Evolutionary conservation across 176 grass and related monocot species (phyloP).

Genomic region (Oryza glaberrima): DNA sequence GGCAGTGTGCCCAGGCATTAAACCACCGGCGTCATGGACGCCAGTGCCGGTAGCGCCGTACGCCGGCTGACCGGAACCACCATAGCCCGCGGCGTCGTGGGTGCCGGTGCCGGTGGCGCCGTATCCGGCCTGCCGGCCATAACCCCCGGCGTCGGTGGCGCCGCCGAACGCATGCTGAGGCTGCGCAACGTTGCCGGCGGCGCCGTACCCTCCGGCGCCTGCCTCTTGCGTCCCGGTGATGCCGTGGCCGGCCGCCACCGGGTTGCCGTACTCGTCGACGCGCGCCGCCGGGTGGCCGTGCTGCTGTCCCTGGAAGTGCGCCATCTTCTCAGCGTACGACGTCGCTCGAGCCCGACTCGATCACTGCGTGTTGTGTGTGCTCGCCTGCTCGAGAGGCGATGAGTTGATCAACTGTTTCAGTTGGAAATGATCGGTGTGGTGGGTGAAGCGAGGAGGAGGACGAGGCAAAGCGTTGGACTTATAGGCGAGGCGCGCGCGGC

Average conservation of each 20-base stretch:
- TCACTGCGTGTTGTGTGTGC: no score
- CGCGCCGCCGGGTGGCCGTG: conserved; percentile 6
- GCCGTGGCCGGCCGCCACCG: neutral
- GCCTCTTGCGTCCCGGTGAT: neutral
- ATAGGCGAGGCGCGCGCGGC: no score
- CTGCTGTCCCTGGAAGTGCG: neutral
- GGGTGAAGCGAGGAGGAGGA: no score
- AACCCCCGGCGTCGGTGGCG: neutral
- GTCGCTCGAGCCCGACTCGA: no score
- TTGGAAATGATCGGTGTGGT: no score
- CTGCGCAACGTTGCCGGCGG: neutral
- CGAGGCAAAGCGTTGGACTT: no score
- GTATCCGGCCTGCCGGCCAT: conserved; percentile 29
- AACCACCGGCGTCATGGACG: conserved; percentile 20
- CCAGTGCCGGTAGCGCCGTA: conserved; percentile 34
- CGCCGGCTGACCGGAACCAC: conserved; percentile 4
- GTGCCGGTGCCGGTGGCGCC: conserved; percentile 8
- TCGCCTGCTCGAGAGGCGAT: no score
- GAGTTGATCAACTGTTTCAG: no score
- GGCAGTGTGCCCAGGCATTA: neutral
- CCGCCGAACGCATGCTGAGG: neutral
- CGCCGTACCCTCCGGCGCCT: neutral
- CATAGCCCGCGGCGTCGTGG: conserved; percentile 25
- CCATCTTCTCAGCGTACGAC: conserved; percentile 8
- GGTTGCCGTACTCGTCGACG: conserved; percentile 45